Base-by-base conservation (phyloP, 2,329 filamentous ascomycete species). In the Calycina herbarum region DNA sequence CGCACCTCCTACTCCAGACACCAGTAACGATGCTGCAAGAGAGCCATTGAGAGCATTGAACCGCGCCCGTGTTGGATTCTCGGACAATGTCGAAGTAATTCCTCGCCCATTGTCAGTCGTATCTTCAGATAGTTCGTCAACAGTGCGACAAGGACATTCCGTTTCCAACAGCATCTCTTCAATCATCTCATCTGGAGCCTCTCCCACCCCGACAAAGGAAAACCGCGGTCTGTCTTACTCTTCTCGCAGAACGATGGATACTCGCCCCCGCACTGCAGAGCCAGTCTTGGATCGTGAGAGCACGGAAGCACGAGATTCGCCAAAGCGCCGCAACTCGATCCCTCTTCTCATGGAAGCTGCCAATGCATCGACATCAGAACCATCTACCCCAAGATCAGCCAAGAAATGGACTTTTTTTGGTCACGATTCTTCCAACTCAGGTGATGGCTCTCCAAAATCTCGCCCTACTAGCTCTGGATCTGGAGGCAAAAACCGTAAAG, bases 101-200 rank as follows among this genome's bases (percentile, higher is more conserved):
- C 90, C 90, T 5, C 86, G 92, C 11, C 93, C 94, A 0, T 79
- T 96, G 20, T 97, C 94, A 1, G 82, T 94, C 24, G 88, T 96
- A 15, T 96, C 93, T 1, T 94, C 89, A 24, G 93, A 95, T 75
- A 93, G 92, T 0, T 89, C 92, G 57, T 93, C 89, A 74, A 95
- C 90, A 2, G 80, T 87, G 20, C 68, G 71, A 31, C 84, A 84
- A 3, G 86, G 87, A 5, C 92, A 94, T 76, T 92, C 89, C 1
- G 83, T 92, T 40, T 90, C 90, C 31, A 90, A 89, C 65, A 96
- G 91, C 77, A 87, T 95, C 58, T 93, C 91, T 4, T 96, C 92
- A 0, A 82, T 94, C 54, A 81, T 91, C 4, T 92, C 90, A 61
- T 83, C 89, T 62, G 84, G 83, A 13, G 83, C 82, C 38, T 75